Conservation (phyloP, 169 alveolate species). For the Plasmodium inui region DNA sequence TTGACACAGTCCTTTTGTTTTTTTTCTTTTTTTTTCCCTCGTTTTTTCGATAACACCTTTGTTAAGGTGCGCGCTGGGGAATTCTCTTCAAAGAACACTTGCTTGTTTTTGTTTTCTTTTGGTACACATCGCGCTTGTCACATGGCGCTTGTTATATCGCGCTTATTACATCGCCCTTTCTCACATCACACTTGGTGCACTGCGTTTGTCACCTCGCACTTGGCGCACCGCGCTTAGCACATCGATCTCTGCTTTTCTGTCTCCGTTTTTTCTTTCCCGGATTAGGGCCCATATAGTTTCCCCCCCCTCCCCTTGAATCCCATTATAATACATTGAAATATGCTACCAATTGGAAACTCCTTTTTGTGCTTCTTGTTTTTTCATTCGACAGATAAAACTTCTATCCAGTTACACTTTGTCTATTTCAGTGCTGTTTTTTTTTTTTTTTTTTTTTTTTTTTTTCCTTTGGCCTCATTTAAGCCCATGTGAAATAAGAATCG, state of each 20-base stretch:
- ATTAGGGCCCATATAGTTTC: neutral
- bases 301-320: neutral
- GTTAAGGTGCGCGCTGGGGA: neutral
- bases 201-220: neutral
- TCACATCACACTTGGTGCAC: neutral
- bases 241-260: neutral
- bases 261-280: neutral
- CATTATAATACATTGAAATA: neutral
- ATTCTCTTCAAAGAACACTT: neutral
- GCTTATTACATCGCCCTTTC: neutral
- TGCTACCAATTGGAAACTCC: neutral
- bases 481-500: slow-evolving; percentile 1
- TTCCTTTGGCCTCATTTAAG: neutral
- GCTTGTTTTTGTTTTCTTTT: neutral
- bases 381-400: neutral
- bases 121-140: neutral
- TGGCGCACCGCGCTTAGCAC: no score
- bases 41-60: neutral
- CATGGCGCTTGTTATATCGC: neutral
- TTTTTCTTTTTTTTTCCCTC: neutral
- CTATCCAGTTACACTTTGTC: slow-evolving; percentile 3
- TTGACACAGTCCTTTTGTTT: neutral
- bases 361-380: neutral
- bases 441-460: neutral
- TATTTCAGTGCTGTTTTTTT: neutral